Base-by-base conservation (phyloP, 177 flowering plant genomes). In the Telopea speciosissima region DNA sequence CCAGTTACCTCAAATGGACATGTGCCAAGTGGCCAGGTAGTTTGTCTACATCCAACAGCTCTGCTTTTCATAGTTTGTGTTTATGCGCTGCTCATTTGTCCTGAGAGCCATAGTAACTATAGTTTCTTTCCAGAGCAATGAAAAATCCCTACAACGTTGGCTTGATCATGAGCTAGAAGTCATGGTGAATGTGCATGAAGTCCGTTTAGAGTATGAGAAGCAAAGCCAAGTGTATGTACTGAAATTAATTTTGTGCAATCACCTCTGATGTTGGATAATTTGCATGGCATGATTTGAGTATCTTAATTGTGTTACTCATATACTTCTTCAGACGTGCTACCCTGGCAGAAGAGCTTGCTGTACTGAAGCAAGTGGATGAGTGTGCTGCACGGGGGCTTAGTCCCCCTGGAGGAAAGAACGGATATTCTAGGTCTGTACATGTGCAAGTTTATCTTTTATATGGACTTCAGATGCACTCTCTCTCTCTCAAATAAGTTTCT, bases 121-220 rank as follows among this genome's bases (percentile, higher is more conserved):
- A 10, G 24, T 60, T 72, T 22, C 66, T 77, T 14, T 75, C 40
- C 76, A 93, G 97, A 84, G 70, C 75, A 89, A 96, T 79, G 99
- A 96, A 74, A 96, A 96, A 77, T 79, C 90, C 70, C 84, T 96
- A 64, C 98, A 90, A 73, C 88, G 94, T 21, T 93, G 96, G 99
- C 91, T 96, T 78, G 98, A 93, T 70, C 97, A 96, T 76, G 99
- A 96, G 87, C 87, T 96, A 23, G 99, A 91, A 81, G 99, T 96
- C 70, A 87, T 89, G 92, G 98, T 96, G 77, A 91, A 96, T 77
- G 95, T 93, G 75, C 99, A 96, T 78, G 99, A 96, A 89, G 99
- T 96, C 79, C 97, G 94, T 77, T 80, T 76, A 36, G 98, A 96
- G 75, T 96, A 96, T 79, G 98, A 96, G 83, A 96, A 88, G 77